Base-by-base conservation (phyloP, 73 alveolate genomes). In the Paramecium primaurelia region DNA sequence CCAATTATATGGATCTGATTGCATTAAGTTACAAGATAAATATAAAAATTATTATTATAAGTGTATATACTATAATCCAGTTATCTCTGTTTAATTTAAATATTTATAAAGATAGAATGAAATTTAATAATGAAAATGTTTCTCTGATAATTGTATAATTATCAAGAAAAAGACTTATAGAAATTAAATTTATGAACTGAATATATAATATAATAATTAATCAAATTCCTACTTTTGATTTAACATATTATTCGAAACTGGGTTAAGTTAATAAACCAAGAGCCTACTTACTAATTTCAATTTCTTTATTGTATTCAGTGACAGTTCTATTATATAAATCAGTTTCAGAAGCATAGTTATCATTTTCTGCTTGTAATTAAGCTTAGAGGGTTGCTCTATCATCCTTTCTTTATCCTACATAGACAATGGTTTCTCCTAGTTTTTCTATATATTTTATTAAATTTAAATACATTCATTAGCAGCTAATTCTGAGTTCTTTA, bases 1-100 rank as follows among this genome's bases (percentile, higher is more conserved):
- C 96, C 96, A 90, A 54, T 89, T 86, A 30, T 75, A 93, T 16
- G 96, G 97, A 83, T 93, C 96, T 49, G 51, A 64, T 44, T 22
- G 32, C 87, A 88, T 60, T 88, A 68, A 64, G 84, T 64, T 64
- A 64, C 84, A 34, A 64, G 47, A 8, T 12, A 64, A 64, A 32
- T 64, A 64, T 32, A 64, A 12, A 64, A 64, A 64, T 14, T 64
- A 32, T 32, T 64, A 64, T 64, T 64, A 64, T 54, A n/a, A 54
- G 8, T 18, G 1, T 8, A 47, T 22, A 47, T 0, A 16, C 16
- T 40, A 40, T 40, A 40, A 40, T 40, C 16, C 12, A 40, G 49
- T 7, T 40, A 40, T 40, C 49, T 40, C 16, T 54, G 14, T 18
- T 12, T 54, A 18, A 6, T 18, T 54, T 3, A 54, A 54, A 54